These are phyloP conservation scores for Gentiana macrophylla DNA, from an alignment of 257 asterid genomes.

Conservation along the genomic window DNA sequence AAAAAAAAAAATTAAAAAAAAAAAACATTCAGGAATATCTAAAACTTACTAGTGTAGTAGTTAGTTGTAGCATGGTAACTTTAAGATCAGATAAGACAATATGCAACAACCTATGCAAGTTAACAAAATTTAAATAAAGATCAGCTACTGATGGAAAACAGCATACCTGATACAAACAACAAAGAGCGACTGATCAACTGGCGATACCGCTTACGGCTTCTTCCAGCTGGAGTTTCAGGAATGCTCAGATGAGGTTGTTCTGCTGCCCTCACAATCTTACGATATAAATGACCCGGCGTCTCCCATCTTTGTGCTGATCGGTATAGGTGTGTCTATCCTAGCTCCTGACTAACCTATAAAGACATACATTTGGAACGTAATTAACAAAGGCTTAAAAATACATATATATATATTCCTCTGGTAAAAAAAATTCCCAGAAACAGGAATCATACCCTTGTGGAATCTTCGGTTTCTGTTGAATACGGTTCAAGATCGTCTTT, in stretches of 20 bases:
- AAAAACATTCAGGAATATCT: no score
- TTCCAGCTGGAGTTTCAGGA: slow-evolving; percentile 91
- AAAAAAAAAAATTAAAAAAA: no score
- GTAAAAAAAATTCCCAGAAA: slow-evolving; percentile 5
- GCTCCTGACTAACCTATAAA: slow-evolving; percentile 82
- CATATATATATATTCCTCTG: no score
- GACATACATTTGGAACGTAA: not conserved
- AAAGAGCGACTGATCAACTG: slow-evolving; percentile 68
- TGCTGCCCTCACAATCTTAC: slow-evolving; percentile 72
- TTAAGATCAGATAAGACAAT: no score
- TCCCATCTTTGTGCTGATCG: slow-evolving; percentile 82
- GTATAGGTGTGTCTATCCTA: slow-evolving; percentile 96
- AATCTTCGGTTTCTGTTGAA: slow-evolving; percentile 83
- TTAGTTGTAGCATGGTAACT: no score
- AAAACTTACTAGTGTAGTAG: no score
- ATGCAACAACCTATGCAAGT: no score
- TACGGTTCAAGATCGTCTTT: slow-evolving; percentile 82
- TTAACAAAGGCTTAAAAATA: no score
- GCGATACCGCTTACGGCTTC: slow-evolving; percentile 77
- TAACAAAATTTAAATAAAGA: not conserved
- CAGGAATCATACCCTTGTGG: slow-evolving; percentile 61
- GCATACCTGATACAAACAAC: slow-evolving; percentile 65
- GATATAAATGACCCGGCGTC: slow-evolving; percentile 77
- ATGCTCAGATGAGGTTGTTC: slow-evolving; percentile 96
- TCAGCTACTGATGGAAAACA: not conserved